These are phyloP conservation scores for Gnaphalium uliginosum DNA, from an alignment of 129 eudicot species.

Conservation along the genomic window DNA sequence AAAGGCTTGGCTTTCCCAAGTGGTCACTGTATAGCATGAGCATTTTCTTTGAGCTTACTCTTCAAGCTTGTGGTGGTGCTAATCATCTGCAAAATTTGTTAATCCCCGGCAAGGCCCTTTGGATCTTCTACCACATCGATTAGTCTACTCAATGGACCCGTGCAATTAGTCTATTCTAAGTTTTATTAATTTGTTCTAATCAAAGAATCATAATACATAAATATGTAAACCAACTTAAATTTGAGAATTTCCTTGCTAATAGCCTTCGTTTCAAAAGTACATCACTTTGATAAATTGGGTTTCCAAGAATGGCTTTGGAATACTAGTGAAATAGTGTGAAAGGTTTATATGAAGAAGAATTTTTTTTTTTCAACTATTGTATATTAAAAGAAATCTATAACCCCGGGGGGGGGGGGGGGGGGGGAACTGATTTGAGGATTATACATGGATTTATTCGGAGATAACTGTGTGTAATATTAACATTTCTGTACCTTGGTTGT, in stretches of 20 bases:
- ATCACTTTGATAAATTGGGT: neutral
- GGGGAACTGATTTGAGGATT: neutral
- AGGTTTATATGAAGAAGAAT: no score
- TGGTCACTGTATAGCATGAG: neutral
- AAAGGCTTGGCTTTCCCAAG: neutral
- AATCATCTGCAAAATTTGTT: neutral
- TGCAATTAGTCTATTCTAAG: neutral
- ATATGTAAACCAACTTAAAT: no score
- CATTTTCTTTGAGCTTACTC: neutral
- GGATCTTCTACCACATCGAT: neutral
- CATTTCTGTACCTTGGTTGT: neutral
- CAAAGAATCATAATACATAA: no score
- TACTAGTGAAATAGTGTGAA: no score
- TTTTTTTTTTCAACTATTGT: no score
- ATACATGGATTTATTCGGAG: neutral
- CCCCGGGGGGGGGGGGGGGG: no score
- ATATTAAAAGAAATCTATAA: no score
- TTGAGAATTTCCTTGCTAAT: no score
- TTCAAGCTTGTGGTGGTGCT: neutral
- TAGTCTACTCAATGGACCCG: neutral
- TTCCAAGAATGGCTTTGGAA: no score
- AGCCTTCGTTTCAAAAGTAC: neutral
- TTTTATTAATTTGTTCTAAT: neutral
- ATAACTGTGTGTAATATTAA: neutral
- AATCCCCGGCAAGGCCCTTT: neutral